Conservation (phyloP, 495 filamentous ascomycete genomes). For the Rhizodiscina lignyota region DNA sequence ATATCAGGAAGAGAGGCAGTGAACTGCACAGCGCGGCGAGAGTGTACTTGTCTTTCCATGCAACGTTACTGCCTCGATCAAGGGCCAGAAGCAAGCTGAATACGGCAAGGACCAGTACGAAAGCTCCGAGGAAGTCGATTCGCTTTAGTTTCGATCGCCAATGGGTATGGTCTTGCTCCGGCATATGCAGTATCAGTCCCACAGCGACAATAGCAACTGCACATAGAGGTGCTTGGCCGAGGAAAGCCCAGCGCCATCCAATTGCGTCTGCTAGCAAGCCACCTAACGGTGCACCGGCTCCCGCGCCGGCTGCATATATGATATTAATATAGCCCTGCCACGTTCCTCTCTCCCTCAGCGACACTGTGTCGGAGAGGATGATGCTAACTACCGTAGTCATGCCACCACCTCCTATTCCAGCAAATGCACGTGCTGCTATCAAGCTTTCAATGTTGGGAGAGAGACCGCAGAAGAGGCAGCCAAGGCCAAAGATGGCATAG, state of each 20-base stretch:
- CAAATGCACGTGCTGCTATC: constrained; percentile 50
- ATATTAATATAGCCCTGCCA: constrained; percentile 80
- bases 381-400: constrained; percentile 74
- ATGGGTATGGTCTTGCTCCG: constrained; percentile 32
- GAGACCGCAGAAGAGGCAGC: constrained; percentile 57
- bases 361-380: constrained; percentile 59
- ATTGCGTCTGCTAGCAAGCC: constrained; percentile 59
- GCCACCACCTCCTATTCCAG: constrained; percentile 69
- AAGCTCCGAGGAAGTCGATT: constrained; percentile 67
- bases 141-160: constrained; percentile 52
- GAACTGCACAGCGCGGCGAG: constrained; percentile 41
- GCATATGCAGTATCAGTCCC: constrained; percentile 42
- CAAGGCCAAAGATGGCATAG: constrained; percentile 58
- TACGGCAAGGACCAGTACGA: constrained; percentile 49
- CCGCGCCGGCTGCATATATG: constrained; percentile 54
- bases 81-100: constrained; percentile 57
- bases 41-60: constrained; percentile 45
- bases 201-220: constrained; percentile 50
- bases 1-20: constrained; percentile 43
- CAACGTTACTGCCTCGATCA: constrained; percentile 61
- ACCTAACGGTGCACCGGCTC: constrained; percentile 56
- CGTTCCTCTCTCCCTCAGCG: constrained; percentile 57
- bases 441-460: constrained; percentile 52
- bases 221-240: constrained; percentile 54
- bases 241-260: constrained; percentile 75